Conservation (phyloP, 2,329 filamentous ascomycete genomes). For the Paraphaeosphaeria minitans region DNA sequence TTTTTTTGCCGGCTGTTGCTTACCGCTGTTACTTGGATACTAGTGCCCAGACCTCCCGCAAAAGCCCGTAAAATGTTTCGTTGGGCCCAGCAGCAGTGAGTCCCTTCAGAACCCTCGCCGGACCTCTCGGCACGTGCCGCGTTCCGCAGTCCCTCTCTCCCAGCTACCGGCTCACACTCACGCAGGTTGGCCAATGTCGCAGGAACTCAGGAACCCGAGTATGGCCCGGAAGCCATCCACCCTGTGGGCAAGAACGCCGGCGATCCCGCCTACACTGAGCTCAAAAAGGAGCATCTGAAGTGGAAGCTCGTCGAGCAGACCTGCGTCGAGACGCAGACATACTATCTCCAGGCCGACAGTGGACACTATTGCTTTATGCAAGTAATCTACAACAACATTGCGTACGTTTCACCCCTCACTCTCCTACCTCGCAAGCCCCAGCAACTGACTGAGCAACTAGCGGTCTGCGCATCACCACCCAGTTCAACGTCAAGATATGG, state of each 20-base stretch:
- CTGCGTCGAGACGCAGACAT: slow-evolving; percentile 91
- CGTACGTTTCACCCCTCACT: slow-evolving; percentile 62
- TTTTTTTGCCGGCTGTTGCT: slow-evolving; percentile 27
- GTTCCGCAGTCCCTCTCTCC: slow-evolving; percentile 4
- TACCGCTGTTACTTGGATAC: slow-evolving; percentile 30
- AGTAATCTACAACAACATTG: slow-evolving; percentile 97
- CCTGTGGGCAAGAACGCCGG: slow-evolving; percentile 82
- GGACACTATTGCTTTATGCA: slow-evolving; percentile 81
- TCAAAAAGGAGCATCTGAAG: slow-evolving; percentile 76
- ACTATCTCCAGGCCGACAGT: slow-evolving; percentile 83
- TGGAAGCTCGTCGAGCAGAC: slow-evolving; percentile 85
- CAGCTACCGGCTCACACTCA: slow-evolving; percentile 21
- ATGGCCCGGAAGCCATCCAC: slow-evolving; percentile 85
- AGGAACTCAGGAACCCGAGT: slow-evolving; percentile 95
- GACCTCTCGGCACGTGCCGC: slow-evolving; percentile 19
- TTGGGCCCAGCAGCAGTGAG: slow-evolving; percentile 92
- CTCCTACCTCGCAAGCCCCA: not conserved
- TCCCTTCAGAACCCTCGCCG: slow-evolving; percentile 24
- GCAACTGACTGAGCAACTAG: slow-evolving; percentile 55
- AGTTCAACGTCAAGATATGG: slow-evolving; percentile 95
- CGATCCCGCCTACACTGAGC: slow-evolving; percentile 78
- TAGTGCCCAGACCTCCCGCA: slow-evolving; percentile 33
- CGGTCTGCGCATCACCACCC: slow-evolving; percentile 85
- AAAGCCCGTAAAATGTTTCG: slow-evolving; percentile 70
- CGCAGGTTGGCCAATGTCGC: slow-evolving; percentile 73